phyloP scores from a whole-genome alignment of 352 stramenopile genomes.

The Globisporangium lucens region DNA sequence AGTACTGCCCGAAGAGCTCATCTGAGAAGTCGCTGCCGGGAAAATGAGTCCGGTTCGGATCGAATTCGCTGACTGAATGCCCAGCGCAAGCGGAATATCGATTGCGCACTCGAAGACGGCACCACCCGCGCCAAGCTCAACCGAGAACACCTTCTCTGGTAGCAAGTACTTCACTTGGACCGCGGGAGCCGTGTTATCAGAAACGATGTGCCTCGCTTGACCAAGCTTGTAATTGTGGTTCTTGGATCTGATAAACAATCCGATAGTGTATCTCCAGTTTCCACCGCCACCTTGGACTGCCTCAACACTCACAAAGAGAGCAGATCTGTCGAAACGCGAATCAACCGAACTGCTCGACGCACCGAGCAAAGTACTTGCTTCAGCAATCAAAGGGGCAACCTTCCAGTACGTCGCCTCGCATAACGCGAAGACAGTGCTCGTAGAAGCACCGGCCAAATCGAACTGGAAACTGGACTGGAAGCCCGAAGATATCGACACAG shows the following conservation, averaged over 20 bases:
- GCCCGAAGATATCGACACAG: conserved; percentile 34
- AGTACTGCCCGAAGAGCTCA: background rate
- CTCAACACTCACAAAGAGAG: conserved; percentile 37
- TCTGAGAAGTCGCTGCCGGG: conserved; percentile 12
- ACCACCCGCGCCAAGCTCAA: conserved; percentile 36
- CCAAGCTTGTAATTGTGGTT: conserved; percentile 35
- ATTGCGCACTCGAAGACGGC: conserved; percentile 52
- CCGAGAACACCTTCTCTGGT: conserved; percentile 35
- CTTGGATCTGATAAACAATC: conserved; percentile 40
- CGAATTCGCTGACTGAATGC: conserved; percentile 24
- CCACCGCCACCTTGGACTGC: background rate
- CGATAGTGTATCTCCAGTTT: conserved; percentile 32
- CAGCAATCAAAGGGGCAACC: conserved; percentile 43
- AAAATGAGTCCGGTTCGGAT: conserved; percentile 52
- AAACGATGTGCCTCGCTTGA: conserved; percentile 31
- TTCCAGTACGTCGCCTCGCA: conserved; percentile 74
- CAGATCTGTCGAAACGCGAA: conserved; percentile 26
- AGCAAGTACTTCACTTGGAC: conserved; percentile 44
- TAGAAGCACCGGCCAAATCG: conserved; percentile 9
- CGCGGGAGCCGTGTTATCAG: conserved; percentile 11
- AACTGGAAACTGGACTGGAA: conserved; percentile 54
- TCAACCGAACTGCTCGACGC: background rate
- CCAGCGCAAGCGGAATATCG: conserved; percentile 50
- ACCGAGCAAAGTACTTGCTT: conserved; percentile 20
- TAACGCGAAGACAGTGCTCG: conserved; percentile 49